Evolutionary conservation across 2,329 filamentous ascomycete genomes (phyloP).

Genomic region (Arthrobotrys megalospora): DNA sequence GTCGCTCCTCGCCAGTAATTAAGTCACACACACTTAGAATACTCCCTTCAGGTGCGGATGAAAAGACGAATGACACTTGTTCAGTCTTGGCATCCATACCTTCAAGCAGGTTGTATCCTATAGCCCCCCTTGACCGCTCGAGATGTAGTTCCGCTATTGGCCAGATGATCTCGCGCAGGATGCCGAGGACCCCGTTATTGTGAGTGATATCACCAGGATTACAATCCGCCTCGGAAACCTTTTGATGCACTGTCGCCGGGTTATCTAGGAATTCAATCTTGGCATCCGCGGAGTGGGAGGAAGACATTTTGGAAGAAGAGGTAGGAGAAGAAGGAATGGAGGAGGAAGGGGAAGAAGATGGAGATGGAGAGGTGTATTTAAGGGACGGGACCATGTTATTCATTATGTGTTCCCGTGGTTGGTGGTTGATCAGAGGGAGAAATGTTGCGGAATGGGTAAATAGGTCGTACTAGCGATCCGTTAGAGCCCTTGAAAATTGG

Average conservation of each 20-base stretch:
- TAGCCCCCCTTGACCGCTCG: constrained; percentile 16
- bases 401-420: constrained; percentile 50
- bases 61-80: constrained; percentile 3
- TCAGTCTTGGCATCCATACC: background rate
- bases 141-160: constrained; percentile 44
- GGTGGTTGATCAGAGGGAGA: constrained; percentile 47
- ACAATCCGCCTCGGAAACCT: constrained; percentile 43
- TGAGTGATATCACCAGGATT: constrained; percentile 23
- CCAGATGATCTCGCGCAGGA: constrained; percentile 53
- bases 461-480: constrained; percentile 27
- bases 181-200: constrained; percentile 35
- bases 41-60: constrained; percentile 3
- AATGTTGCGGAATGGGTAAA: constrained; percentile 49
- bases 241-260: constrained; percentile 16
- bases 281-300: constrained; percentile 35
- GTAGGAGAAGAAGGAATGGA: constrained; percentile 23
- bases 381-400: constrained; percentile 52
- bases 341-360: constrained; percentile 12
- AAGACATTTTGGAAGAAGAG: constrained; percentile 46
- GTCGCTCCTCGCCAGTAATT: background rate
- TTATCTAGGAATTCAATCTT: constrained; percentile 56
- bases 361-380: constrained; percentile 32
- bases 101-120: constrained; percentile 38
- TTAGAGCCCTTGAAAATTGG: background rate
- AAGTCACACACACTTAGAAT: constrained; percentile 27